These are phyloP conservation scores for Pseudozyma tsukubaensis DNA, from an alignment of 1,284 basidiomycete species.

Conservation along the genomic window DNA sequence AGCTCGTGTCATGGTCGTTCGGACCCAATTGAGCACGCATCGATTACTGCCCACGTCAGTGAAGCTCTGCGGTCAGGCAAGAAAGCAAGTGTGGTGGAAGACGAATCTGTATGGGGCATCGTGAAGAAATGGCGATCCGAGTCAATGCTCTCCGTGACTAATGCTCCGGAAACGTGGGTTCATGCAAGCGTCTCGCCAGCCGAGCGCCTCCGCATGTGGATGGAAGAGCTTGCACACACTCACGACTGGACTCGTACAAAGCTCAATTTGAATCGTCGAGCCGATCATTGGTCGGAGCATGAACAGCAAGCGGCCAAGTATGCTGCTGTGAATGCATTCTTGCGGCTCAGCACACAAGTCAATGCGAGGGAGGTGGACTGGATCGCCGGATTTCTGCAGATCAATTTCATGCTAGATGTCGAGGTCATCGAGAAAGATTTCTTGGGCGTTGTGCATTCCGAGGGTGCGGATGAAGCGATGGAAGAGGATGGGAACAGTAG, in stretches of 20 bases:
- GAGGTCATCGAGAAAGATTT: constrained; percentile 36
- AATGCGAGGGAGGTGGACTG: constrained; percentile 35
- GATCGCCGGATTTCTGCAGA: constrained; percentile 43
- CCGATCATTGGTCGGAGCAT: constrained; percentile 38
- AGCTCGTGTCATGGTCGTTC: constrained; percentile 19
- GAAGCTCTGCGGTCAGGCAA: background rate
- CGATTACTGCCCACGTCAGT: constrained; percentile 1
- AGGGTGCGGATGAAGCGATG: background rate
- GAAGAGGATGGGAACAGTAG: constrained; percentile 9
- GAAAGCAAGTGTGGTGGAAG: constrained; percentile 2
- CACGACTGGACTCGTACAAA: constrained; percentile 30
- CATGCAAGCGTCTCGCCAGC: background rate
- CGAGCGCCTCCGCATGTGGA: constrained; percentile 7
- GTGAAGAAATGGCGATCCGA: constrained; percentile 14
- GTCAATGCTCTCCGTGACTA: constrained; percentile 9
- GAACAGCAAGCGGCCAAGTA: constrained; percentile 47
- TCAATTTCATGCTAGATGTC: constrained; percentile 40
- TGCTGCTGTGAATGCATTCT: constrained; percentile 39
- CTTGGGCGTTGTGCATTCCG: constrained; percentile 11
- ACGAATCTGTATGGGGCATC: constrained; percentile 28
- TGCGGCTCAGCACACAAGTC: constrained; percentile 28
- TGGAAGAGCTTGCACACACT: constrained; percentile 5
- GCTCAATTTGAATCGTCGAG: constrained; percentile 6
- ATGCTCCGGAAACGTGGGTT: background rate
- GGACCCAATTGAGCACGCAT: constrained; percentile 4